Base-by-base conservation (phyloP, 495 filamentous ascomycete genomes). In the Venustampulla echinocandica region DNA sequence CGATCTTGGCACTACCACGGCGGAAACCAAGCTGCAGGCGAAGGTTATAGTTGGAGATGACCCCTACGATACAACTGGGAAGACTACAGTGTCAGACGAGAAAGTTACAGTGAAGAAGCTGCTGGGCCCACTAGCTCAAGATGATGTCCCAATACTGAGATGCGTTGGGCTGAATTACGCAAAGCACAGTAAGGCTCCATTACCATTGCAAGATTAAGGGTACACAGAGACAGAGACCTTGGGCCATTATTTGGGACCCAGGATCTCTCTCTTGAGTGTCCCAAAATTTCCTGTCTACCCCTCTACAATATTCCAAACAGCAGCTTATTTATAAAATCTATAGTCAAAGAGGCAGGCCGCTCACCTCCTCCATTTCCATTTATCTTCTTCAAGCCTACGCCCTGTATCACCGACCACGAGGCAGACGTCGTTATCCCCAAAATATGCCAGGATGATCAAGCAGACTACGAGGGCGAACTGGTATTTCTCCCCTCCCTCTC, bases 381-480 rank as follows among this genome's bases (percentile, higher is more conserved):
- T 22, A 64, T 74, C 13, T 76, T 75, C 58, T 67, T 70, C 55
- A 77, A 77, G 47, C 64, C 73, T 6, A 48, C 49, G 36, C 70
- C 73, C 2, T 62, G 62, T 25, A 49, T 75, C 4, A 45, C 57
- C 20, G 71, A 69, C 49, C 70, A 72, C 39, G 56, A 58, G 7
- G 54, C 47, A 5, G 50, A 65, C 11, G 64, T 74, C 0, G 44
- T 59, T 3, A 70, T 77, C 47, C 73, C 73, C 0, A 65, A 64
- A 35, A 66, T 76, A 21, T 67, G 63, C 0, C 73, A 76, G 53
- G 61, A 74, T 42, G 57, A 65, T 10, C 68, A 71, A 46, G 67
- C 64, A 3, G 73, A 76, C 42, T 76, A 76, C 50, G 73, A 76
- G 50, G 70, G 73, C 41, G 73, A 77, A 49, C 59, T 77, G 18